Evolutionary conservation across 2,329 filamentous ascomycete species (phyloP).

Genomic region (Sphaerulina vaccinii): DNA sequence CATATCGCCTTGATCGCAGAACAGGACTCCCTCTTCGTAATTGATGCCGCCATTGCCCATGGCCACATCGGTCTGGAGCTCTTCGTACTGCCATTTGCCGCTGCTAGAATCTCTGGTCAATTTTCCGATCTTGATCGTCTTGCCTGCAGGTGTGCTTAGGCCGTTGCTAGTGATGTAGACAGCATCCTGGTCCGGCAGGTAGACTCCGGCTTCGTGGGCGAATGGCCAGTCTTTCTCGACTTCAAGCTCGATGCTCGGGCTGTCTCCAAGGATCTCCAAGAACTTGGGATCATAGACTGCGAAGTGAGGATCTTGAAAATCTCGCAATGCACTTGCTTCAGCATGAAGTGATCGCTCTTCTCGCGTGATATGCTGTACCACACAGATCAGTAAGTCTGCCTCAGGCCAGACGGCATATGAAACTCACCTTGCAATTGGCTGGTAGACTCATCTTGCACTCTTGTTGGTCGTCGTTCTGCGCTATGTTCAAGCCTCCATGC

Average conservation of each 20-base stretch:
- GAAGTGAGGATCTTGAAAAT: constrained; percentile 26
- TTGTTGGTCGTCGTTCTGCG: neutral
- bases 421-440: constrained; percentile 22
- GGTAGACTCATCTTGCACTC: constrained; percentile 11
- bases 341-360: constrained; percentile 15
- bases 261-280: constrained; percentile 27
- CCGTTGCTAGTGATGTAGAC: constrained; percentile 46
- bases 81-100: constrained; percentile 46
- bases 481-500: neutral
- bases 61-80: constrained; percentile 37
- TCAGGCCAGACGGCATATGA: neutral
- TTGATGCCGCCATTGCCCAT: constrained; percentile 55
- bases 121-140: constrained; percentile 32
- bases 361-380: constrained; percentile 16
- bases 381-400: constrained; percentile 1
- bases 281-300: constrained; percentile 33
- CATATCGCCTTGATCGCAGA: constrained; percentile 36
- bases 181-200: constrained; percentile 37
- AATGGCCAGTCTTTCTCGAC: constrained; percentile 32
- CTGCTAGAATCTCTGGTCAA: constrained; percentile 19
- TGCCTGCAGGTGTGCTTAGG: constrained; percentile 16
- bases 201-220: constrained; percentile 43
- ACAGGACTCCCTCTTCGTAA: constrained; percentile 39
- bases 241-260: constrained; percentile 25
- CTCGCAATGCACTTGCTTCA: constrained; percentile 14